Evolutionary conservation across 192 early-diverging fungal genomes (phyloP), one percentile per base, ranked within the genome.

Genomic region (Coemansia sp.): DNA sequence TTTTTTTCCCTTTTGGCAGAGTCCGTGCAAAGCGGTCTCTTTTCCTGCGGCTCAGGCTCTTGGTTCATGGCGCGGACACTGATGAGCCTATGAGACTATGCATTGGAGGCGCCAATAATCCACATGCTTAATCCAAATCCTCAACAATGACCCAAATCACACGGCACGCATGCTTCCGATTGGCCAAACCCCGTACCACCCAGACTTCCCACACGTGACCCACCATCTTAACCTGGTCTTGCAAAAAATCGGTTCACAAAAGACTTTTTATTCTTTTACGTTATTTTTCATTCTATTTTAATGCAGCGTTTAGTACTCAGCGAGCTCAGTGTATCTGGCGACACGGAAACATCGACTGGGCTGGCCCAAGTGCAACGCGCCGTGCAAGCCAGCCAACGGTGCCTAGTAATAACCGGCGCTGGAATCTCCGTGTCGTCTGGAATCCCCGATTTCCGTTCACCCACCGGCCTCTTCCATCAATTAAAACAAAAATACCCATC

Each of bases 401-500:
- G 78, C 58, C 61, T 81, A 14, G 69, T 81, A 38, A 81, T 81
- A 47, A 81, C 78, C 1, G 78, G 78, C 20, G 93, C 93, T 3
- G 92, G 94, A 26, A 89, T 91, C 10, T 97, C 95, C 0, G 95
- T 97, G 0, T 94, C 92, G 6, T 97, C 93, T 22, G 96, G 95
- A 20, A 96, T 98, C 53, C 97, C 97, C 13, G 97, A 98, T 62
- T 98, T 98, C 59, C 88, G 96, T 64, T 97, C 95, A 11, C 87
- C 93, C 32, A 87, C 90, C 26, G 96, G 96, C 6, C 91, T 98
- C 22, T 98, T 96, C 58, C 83, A 88, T 16, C 83, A 94, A 47
- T 75, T 77, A 22, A 88, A 92, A 22, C 87, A 88, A 78, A 92
- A 73, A 50, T 88, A 87, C 61, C 89, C 89, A 1, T 89, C 63